Percentiles rank a stretch among this genome's conserved stretches.
Evolutionary conservation across 2,329 filamentous ascomycete genomes (phyloP).

Genomic region (Trichophyton simii): DNA sequence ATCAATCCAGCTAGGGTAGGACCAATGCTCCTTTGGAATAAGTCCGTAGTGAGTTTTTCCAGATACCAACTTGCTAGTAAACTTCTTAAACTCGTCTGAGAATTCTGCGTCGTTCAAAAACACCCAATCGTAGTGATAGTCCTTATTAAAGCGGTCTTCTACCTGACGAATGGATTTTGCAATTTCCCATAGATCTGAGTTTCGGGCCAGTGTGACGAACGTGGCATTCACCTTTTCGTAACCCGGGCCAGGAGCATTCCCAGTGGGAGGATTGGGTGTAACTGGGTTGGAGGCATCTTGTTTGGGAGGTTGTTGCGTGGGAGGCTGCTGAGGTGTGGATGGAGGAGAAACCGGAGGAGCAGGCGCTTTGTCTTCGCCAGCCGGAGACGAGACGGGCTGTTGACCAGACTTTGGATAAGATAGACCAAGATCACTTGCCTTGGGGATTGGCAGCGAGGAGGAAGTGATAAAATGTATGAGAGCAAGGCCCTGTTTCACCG

Average conservation of each 20-base stretch:
- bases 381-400: neutral
- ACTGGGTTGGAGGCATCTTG: neutral
- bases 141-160: conserved; percentile 94
- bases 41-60: conserved; percentile 83
- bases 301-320: neutral
- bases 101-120: conserved; percentile 96
- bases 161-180: conserved; percentile 89
- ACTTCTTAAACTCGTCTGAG: conserved; percentile 81
- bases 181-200: conserved; percentile 92
- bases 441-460: conserved; percentile 32
- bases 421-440: conserved; percentile 11
- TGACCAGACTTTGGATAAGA: conserved; percentile 1
- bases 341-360: neutral
- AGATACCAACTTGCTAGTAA: conserved; percentile 80
- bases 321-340: neutral
- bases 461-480: conserved; percentile 70
- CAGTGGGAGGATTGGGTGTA: conserved; percentile 38
- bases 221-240: conserved; percentile 80
- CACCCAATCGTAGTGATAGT: conserved; percentile 98
- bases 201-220: conserved; percentile 89
- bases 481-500: conserved; percentile 40
- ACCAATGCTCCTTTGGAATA: conserved; percentile 91
- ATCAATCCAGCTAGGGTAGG: conserved; percentile 90
- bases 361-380: neutral
- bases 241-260: neutral